Evolutionary conservation across 2,329 filamentous ascomycete species (phyloP), one percentile per base, ranked within the genome.

Genomic region (Coniochaeta sp.): DNA sequence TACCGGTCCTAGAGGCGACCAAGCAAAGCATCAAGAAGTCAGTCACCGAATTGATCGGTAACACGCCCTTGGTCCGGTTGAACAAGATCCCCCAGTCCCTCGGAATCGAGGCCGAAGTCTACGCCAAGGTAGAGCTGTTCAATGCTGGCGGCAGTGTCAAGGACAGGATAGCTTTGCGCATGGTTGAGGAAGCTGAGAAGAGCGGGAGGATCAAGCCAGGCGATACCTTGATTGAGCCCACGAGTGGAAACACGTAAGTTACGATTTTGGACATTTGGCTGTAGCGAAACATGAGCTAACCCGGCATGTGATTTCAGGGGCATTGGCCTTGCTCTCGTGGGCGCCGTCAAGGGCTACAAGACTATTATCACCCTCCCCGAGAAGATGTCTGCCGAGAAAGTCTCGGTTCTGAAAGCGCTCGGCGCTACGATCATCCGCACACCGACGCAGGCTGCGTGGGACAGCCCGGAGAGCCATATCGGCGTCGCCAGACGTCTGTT

Each of bases 341-440:
- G 86, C 61, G 95, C 95, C 17, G 90, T 99, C 70, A 98, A 97
- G 80, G 93, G 93, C 66, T 99, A 98, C 82, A 93, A 93, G 77
- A 96, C 93, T 44, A 98, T 99, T 77, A 99, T 99, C 74, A 99
- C 95, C 12, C 85, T 99, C 54, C 95, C 95, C 58, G 95, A 99
- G 79, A 99, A 99, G 82, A 99, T 99, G 95, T 97, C 92, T 1
- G 90, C 92, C 56, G 95, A 99, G 77, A 99, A 99, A 77, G 95
- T 99, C 43, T 89, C 93, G 1, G 95, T 99, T 31, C 83, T 99
- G 63, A 90, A 92, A 68, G 93, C 95, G 33, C 84, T 99, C 58
- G 93, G 93, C 65, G 95, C 95, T 47, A 97, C 96, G 71, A 98
- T 99, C 76, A 97, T 99, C 73, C 89, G 95, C 59, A 99, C 95